Evolutionary conservation across 306 rosid species (phyloP).

Genomic region (Carpinus fangiana): DNA sequence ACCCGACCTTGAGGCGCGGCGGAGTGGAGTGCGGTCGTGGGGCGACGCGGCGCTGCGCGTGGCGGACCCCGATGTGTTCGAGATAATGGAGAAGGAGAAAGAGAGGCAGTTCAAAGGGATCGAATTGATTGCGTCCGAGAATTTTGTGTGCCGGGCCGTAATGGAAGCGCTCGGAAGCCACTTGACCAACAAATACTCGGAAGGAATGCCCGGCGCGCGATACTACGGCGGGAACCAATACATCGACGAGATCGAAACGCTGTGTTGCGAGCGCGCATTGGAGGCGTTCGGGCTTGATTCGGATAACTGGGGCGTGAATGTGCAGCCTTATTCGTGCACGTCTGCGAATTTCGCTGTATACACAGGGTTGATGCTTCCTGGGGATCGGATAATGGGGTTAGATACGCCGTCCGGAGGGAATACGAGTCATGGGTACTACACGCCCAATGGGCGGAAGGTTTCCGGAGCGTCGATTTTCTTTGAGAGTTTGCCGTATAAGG

Average conservation of each 20-base stretch:
- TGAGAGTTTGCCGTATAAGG: conserved; percentile 88
- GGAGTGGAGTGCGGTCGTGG: conserved; percentile 63
- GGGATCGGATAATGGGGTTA: conserved; percentile 91
- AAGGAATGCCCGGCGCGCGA: conserved; percentile 87
- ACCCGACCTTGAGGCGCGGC: conserved; percentile 58
- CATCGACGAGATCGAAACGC: conserved; percentile 81
- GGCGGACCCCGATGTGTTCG: conserved; percentile 70
- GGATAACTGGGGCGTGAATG: conserved; percentile 84
- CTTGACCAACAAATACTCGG: conserved; percentile 86
- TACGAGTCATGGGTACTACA: conserved; percentile 88
- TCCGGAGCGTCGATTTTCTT: conserved; percentile 88
- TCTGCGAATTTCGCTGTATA: conserved; percentile 92
- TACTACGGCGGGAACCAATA: conserved; percentile 81
- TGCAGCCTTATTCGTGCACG: conserved; percentile 91
- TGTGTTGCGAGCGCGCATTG: conserved; percentile 84
- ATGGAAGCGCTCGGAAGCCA: conserved; percentile 95
- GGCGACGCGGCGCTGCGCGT: conserved; percentile 59
- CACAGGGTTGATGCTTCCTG: conserved; percentile 76
- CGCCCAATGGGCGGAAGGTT: conserved; percentile 85
- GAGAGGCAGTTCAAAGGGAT: conserved; percentile 70
- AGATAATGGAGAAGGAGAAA: conserved; percentile 85
- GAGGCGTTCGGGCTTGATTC: conserved; percentile 63
- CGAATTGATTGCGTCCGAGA: conserved; percentile 92
- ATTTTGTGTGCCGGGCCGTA: conserved; percentile 80
- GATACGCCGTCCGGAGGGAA: conserved; percentile 98